Conservation (phyloP, 2,329 filamentous ascomycete species). For the Aspergillus sp. region DNA sequence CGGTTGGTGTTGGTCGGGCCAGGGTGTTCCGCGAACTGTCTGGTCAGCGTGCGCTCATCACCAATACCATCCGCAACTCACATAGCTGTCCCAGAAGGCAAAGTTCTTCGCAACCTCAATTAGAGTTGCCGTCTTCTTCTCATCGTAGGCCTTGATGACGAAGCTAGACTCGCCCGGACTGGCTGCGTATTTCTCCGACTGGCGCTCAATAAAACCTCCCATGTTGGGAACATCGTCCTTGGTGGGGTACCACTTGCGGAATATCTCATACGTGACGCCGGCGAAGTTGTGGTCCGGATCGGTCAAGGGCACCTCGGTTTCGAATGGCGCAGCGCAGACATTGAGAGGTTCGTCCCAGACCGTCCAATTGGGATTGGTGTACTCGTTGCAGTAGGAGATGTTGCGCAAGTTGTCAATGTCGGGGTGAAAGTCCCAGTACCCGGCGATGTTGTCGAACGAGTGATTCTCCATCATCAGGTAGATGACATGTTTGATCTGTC, state of each 20-base stretch:
- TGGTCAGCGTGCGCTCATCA: slow-evolving; percentile 5
- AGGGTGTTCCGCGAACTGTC: slow-evolving; percentile 39
- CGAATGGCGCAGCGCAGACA: slow-evolving; percentile 40
- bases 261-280: slow-evolving; percentile 40
- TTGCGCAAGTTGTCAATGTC: slow-evolving; percentile 41
- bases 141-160: slow-evolving; percentile 41
- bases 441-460: slow-evolving; percentile 45
- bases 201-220: slow-evolving; percentile 42
- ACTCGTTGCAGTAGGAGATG: slow-evolving; percentile 39
- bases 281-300: slow-evolving; percentile 41
- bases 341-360: slow-evolving; percentile 39
- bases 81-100: slow-evolving; percentile 42
- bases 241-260: slow-evolving; percentile 39
- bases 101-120: slow-evolving; percentile 41
- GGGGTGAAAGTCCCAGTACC: slow-evolving; percentile 40
- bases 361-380: slow-evolving; percentile 42
- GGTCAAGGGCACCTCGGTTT: slow-evolving; percentile 37
- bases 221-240: slow-evolving; percentile 40
- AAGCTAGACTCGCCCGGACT: slow-evolving; percentile 39
- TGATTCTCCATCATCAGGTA: slow-evolving; percentile 44
- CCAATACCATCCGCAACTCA: slow-evolving; percentile 14
- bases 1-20: slow-evolving; percentile 46
- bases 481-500: slow-evolving; percentile 38
- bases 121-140: slow-evolving; percentile 38
- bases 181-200: slow-evolving; percentile 39